Percentiles rank a stretch among this genome's conserved stretches.
These are phyloP conservation scores for Chlamydomonas sphaeroides DNA, from an alignment of 139 green algal species.

Conservation along the genomic window DNA sequence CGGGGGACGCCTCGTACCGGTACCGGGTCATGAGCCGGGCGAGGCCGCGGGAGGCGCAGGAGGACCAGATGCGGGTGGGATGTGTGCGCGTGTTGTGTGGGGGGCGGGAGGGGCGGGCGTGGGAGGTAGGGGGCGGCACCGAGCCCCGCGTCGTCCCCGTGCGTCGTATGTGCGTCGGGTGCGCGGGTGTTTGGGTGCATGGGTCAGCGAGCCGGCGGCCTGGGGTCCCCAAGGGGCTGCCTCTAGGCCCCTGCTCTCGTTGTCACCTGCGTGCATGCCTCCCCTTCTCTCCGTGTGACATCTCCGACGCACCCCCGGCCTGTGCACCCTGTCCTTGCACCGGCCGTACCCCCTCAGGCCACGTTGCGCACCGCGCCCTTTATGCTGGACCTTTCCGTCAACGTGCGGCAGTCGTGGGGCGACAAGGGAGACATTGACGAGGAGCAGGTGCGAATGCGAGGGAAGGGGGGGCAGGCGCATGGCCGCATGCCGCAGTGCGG, in stretches of 20 bases:
- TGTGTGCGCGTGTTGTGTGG: too few species aligned
- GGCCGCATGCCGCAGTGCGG: too few species aligned
- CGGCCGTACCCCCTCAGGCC: neutral
- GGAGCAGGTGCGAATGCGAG: neutral
- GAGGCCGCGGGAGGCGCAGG: neutral
- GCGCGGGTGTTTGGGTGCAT: neutral
- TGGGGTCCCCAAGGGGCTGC: too few species aligned
- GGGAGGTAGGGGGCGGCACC: too few species aligned
- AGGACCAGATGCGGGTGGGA: neutral
- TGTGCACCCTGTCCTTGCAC: too few species aligned
- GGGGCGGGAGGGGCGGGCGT: too few species aligned
- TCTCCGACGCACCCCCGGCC: too few species aligned
- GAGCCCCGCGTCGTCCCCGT: too few species aligned
- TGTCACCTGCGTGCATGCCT: too few species aligned
- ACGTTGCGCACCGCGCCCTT: slow-evolving; percentile 3
- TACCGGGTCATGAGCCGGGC: neutral
- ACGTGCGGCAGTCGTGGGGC: slow-evolving; percentile 26
- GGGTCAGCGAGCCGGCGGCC: neutral
- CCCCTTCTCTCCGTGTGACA: too few species aligned
- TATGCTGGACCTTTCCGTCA: slow-evolving; percentile 25
- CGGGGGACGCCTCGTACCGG: slow-evolving; percentile 3
- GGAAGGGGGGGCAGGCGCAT: too few species aligned
- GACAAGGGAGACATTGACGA: slow-evolving; percentile 29
- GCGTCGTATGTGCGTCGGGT: neutral
- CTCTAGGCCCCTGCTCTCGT: too few species aligned